Evolutionary conservation across 1,284 basidiomycete species (phyloP), one percentile per base, ranked within the genome.

Genomic region (Butyriboletus appendiculatus): DNA sequence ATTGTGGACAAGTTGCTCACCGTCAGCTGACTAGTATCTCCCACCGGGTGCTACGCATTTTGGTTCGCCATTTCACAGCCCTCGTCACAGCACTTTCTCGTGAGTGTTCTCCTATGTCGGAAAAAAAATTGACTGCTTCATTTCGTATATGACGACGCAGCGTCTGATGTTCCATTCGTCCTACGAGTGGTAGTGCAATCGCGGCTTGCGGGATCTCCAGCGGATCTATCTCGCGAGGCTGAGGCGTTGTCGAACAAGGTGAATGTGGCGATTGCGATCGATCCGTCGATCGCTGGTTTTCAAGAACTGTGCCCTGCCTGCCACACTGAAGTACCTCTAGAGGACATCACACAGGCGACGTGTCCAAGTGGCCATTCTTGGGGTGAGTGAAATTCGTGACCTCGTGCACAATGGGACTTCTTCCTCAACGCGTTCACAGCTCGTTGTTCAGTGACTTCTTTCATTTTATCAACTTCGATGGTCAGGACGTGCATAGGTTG

Each of bases 251-350:
- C 75, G 10, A 65, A 63, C 18, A 65, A 65, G 50, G 67, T 82
- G n/a, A 72, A 75, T 41, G 63, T 69, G 38, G 60, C 67, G 33
- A 59, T 76, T 52, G 58, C 62, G 22, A 55, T 64, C 32, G 63
- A 68, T 51, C 60, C 62, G 48, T 65, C 67, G 28, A 63, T 69
- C 48, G 70, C 66, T 48, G 70, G 71, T 26, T 67, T 82, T 35
- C 75, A 78, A 50, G 88, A 90, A 69, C 62, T 66, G 6, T 91
- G 88, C 60, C 88, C 88, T 4, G 89, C 88, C 16, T 91, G 88
- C 70, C 69, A 76, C 40, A 75, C 76, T 2, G 73, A 75, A 45
- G 76, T 90, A 28, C 80, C 80, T 1, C 66, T 89, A 48, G 68
- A 80, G 46, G 79, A 86, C 62, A 76, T 83, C 48, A 79, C 76